phyloP scores from a whole-genome alignment of 2,329 filamentous ascomycete species.

The Mycocentrospora acerina region DNA sequence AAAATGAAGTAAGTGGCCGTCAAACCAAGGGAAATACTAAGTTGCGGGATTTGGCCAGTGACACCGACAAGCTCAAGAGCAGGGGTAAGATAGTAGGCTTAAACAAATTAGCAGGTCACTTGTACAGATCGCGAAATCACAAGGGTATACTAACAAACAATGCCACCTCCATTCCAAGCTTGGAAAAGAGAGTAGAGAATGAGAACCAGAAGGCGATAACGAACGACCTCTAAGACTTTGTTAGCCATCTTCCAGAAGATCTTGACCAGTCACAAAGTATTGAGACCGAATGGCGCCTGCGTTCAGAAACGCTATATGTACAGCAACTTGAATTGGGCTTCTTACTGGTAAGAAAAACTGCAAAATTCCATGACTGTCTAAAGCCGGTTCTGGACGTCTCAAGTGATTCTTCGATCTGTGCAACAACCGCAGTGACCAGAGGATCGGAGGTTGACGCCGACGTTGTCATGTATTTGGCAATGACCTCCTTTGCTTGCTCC shows the following conservation, averaged over 20 bases:
- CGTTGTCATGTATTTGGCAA: slow-evolving; percentile 47
- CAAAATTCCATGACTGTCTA: slow-evolving; percentile 48
- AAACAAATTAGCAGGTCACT: background rate
- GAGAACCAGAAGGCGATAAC: slow-evolving; percentile 49
- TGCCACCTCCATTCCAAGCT: slow-evolving; percentile 52
- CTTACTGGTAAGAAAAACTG: slow-evolving; percentile 48
- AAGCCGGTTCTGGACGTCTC: slow-evolving; percentile 43
- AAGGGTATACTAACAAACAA: slow-evolving; percentile 35
- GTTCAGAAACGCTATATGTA: no score
- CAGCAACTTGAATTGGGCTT: no score
- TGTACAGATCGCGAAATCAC: background rate
- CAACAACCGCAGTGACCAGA: slow-evolving; percentile 46
- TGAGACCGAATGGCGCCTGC: no score
- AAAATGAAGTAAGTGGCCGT: slow-evolving; percentile 52
- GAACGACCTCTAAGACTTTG: slow-evolving; percentile 28
- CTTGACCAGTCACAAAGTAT: no score
- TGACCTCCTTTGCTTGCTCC: slow-evolving; percentile 16
- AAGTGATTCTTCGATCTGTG: slow-evolving; percentile 50
- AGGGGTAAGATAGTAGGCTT: slow-evolving; percentile 42
- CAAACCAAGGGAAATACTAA: slow-evolving; percentile 48
- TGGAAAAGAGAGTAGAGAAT: slow-evolving; percentile 51
- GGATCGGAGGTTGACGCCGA: slow-evolving; percentile 44
- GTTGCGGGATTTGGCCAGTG: slow-evolving; percentile 38
- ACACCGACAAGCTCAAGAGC: slow-evolving; percentile 49
- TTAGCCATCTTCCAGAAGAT: no score